A percentile compares a stretch with the other conserved stretches of the same genome.
phyloP scores from a whole-genome alignment of 2,329 filamentous ascomycete species.

The Colletotrichum sp. region DNA sequence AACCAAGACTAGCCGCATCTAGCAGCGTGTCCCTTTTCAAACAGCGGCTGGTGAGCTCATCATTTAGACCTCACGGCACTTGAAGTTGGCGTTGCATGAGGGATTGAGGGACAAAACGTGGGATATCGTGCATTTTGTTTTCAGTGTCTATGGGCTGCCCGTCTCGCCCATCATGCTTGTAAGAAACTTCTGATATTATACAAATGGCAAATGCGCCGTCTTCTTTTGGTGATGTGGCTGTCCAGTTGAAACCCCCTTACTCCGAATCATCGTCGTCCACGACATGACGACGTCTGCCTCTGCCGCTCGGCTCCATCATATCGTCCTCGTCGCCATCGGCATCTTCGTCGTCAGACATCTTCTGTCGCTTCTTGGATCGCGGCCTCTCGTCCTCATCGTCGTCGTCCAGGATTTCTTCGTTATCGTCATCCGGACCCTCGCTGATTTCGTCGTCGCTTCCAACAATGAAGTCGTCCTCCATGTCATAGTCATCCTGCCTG shows the following conservation, averaged over 20 bases:
- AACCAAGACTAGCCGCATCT: not conserved
- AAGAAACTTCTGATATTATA: constrained; percentile 10
- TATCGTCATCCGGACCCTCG: constrained; percentile 64
- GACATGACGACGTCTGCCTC: constrained; percentile 59
- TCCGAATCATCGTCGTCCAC: constrained; percentile 67
- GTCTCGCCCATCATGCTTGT: not conserved
- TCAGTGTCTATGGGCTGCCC: not conserved
- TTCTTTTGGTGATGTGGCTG: not conserved
- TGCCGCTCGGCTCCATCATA: constrained; percentile 42
- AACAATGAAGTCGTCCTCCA: constrained; percentile 81
- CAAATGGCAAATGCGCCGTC: not conserved
- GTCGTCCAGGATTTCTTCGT: constrained; percentile 63
- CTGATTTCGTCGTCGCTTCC: constrained; percentile 72
- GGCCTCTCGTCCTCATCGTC: constrained; percentile 52
- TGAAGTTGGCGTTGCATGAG: not conserved
- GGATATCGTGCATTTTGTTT: not conserved
- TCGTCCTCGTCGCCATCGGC: constrained; percentile 56
- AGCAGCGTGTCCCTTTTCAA: not conserved
- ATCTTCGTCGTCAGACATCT: constrained; percentile 54
- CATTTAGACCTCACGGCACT: not conserved
- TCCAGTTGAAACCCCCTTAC: constrained; percentile 1
- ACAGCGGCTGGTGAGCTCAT: not conserved
- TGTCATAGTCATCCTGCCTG: constrained; percentile 76
- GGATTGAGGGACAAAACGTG: no score
- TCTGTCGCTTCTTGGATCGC: constrained; percentile 52